Conservation (phyloP, 2,329 filamentous ascomycete species). For the Tolypocladium tropicale region DNA sequence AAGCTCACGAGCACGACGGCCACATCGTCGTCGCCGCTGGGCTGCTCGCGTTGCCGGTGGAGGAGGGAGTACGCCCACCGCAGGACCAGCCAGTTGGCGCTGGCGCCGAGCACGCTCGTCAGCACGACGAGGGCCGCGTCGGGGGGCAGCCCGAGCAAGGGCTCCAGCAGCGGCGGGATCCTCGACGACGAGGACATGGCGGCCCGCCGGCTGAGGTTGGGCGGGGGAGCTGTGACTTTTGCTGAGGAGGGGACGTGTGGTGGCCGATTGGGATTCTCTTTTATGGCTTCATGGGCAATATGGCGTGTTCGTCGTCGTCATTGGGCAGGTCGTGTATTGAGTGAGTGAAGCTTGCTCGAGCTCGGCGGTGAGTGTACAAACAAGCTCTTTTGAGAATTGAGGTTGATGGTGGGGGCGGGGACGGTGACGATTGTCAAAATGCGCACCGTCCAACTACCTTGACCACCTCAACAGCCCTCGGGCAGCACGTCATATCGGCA, state of each 20-base stretch:
- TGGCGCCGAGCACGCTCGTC: constrained; percentile 56
- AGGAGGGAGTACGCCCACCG: constrained; percentile 43
- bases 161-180: constrained; percentile 53
- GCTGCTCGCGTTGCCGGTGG: constrained; percentile 6
- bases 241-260: neutral
- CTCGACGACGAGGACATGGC: constrained; percentile 14
- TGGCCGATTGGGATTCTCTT: neutral
- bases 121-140: constrained; percentile 54
- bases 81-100: constrained; percentile 55
- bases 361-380: neutral
- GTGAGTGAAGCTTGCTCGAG: neutral
- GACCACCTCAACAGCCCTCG: too few species aligned
- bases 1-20: constrained; percentile 74
- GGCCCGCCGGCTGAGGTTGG: neutral
- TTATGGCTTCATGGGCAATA: neutral
- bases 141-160: constrained; percentile 49
- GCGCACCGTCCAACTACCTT: neutral
- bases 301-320: neutral
- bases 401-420: neutral
- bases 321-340: neutral
- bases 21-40: constrained; percentile 20
- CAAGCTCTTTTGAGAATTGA: neutral
- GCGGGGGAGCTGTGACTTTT: neutral
- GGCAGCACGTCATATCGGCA: too few species aligned
- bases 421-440: neutral